These are phyloP conservation scores for Pseudogymnoascus sp. DNA, from an alignment of 2,329 filamentous ascomycete genomes.

Conservation along the genomic window DNA sequence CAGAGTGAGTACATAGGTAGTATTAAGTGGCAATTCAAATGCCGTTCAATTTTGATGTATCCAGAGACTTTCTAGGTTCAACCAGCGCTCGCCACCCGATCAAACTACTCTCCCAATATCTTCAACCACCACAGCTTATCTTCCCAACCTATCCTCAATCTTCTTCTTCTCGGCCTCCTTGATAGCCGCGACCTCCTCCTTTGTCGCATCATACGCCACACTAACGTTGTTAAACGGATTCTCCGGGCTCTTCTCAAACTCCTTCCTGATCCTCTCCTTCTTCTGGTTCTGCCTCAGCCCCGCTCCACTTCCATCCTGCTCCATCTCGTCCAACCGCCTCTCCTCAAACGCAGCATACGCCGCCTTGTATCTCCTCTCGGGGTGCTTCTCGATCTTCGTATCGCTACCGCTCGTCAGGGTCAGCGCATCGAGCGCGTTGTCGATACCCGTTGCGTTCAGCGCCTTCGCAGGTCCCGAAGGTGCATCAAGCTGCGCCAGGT, in stretches of 20 bases:
- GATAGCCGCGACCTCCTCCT: conserved; percentile 66
- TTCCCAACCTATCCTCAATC: conserved; percentile 63
- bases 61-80: neutral
- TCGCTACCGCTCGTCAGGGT: conserved; percentile 52
- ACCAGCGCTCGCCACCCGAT: neutral
- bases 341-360: conserved; percentile 80
- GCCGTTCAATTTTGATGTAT: conserved; percentile 1
- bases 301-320: conserved; percentile 63
- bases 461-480: conserved; percentile 39
- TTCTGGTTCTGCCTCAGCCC: conserved; percentile 77
- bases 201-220: conserved; percentile 67
- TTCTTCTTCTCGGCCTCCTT: conserved; percentile 61
- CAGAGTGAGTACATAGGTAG: neutral
- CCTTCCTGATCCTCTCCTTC: conserved; percentile 75
- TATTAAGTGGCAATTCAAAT: conserved; percentile 2
- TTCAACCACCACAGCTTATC: neutral
- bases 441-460: conserved; percentile 80
- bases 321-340: conserved; percentile 74
- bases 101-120: neutral
- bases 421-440: conserved; percentile 86
- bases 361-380: conserved; percentile 79
- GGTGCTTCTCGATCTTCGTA: conserved; percentile 77
- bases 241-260: conserved; percentile 90
- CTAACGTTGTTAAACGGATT: conserved; percentile 90
- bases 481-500: conserved; percentile 66